These are phyloP conservation scores for Naegleria gruberi DNA, from an alignment of 208 protist species.

Conservation along the genomic window DNA sequence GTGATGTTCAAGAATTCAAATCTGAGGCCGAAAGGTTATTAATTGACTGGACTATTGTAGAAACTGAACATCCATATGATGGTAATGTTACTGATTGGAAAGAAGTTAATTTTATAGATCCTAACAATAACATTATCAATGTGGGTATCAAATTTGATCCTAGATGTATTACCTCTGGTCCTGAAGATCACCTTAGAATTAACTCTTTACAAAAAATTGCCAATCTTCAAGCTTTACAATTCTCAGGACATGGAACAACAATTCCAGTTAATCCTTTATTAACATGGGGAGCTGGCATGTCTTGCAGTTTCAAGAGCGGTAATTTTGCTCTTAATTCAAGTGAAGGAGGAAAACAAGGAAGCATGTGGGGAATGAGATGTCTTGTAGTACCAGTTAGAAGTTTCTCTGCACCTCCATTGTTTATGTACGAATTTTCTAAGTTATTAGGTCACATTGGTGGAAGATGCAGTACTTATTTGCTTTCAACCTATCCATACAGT, in stretches of 20 bases:
- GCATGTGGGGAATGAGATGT: background rate
- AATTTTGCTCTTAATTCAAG: background rate
- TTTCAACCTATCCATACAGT: background rate
- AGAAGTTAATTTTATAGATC: background rate
- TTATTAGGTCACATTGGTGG: background rate
- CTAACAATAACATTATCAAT: background rate
- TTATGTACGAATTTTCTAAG: background rate
- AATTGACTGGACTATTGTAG: background rate
- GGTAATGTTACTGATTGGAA: background rate
- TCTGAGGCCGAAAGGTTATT: background rate
- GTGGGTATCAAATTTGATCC: slow-evolving; percentile 9
- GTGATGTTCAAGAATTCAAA: background rate
- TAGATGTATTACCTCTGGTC: background rate
- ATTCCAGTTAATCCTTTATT: slow-evolving; percentile 5
- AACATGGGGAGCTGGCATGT: background rate
- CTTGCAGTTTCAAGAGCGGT: background rate
- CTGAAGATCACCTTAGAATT: background rate
- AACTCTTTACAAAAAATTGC: background rate
- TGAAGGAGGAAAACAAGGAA: background rate
- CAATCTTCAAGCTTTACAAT: background rate
- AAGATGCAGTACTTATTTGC: background rate
- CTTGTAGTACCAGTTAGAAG: background rate
- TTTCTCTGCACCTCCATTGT: background rate
- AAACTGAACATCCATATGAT: slow-evolving; percentile 5
- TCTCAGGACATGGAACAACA: background rate